Conservation (phyloP, 345 rosid species). For the Eucalyptus microcorys region DNA sequence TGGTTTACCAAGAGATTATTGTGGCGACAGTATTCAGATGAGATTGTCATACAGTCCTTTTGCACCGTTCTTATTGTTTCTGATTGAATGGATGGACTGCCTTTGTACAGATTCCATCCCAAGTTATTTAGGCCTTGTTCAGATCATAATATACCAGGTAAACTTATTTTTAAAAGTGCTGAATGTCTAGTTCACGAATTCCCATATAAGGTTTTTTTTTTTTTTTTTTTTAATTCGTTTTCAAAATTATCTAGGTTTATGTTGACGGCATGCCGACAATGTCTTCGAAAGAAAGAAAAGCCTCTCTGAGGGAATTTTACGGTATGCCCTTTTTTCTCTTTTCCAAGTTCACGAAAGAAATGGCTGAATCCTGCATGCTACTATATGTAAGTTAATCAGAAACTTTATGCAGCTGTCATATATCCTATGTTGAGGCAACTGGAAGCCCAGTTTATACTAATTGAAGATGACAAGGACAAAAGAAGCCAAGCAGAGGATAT, state of each 20-base stretch:
- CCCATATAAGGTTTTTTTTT: background rate
- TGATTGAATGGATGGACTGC: conserved; percentile 64
- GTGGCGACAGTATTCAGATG: conserved; percentile 46
- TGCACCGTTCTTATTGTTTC: conserved; percentile 44
- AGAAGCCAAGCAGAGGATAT: background rate
- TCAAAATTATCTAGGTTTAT: conserved; percentile 25
- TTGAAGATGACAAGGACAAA: conserved; percentile 1
- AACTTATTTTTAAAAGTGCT: background rate
- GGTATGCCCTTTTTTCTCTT: conserved; percentile 7
- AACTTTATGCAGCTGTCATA: conserved; percentile 33
- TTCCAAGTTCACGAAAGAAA: background rate
- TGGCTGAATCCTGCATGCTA: background rate
- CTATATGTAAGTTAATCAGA: background rate
- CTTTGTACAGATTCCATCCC: conserved; percentile 51
- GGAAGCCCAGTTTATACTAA: conserved; percentile 20
- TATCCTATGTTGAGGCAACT: conserved; percentile 55
- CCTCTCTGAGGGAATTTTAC: conserved; percentile 51
- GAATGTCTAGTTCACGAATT: background rate
- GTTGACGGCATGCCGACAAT: conserved; percentile 50
- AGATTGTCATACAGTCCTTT: conserved; percentile 47
- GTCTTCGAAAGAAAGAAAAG: conserved; percentile 49
- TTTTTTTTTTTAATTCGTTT: background rate
- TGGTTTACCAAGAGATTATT: conserved; percentile 39
- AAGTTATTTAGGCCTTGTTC: conserved; percentile 44
- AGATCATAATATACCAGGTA: conserved; percentile 50